These are phyloP conservation scores for Leccinum obscurum DNA, from an alignment of 768 basidiomycete genomes.

Conservation along the genomic window DNA sequence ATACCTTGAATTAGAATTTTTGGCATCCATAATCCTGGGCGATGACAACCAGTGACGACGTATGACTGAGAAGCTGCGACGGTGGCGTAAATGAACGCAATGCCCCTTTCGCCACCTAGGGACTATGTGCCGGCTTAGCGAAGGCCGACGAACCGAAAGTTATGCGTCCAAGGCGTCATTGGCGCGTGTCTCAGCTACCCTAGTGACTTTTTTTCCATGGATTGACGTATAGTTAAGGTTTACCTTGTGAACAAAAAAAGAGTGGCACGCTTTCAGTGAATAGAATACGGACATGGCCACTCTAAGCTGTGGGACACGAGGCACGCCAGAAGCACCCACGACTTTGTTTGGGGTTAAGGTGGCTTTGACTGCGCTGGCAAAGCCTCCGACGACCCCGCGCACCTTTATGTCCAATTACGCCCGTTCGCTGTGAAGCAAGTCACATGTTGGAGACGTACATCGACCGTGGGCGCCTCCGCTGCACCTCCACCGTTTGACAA, in stretches of 20 bases:
- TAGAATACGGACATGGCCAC: conserved; percentile 3
- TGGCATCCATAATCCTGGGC: conserved; percentile 14
- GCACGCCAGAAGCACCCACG: conserved; percentile 29
- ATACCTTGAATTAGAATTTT: conserved; percentile 39
- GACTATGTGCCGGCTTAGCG: conserved; percentile 17
- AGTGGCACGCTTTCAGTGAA: conserved; percentile 7
- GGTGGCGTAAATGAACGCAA: conserved; percentile 18
- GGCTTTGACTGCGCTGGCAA: conserved; percentile 7
- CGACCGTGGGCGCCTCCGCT: not conserved
- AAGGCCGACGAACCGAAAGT: conserved; percentile 13
- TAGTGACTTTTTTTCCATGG: conserved; percentile 18
- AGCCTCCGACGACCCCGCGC: not conserved
- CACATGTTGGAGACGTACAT: not conserved
- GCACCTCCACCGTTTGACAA: not conserved
- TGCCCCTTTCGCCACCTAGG: conserved; percentile 25
- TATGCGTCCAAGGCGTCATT: conserved; percentile 14
- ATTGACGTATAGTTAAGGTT: conserved; percentile 23
- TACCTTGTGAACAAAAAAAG: conserved; percentile 11
- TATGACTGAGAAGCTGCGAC: conserved; percentile 1
- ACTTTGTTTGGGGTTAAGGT: conserved; percentile 27
- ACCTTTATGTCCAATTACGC: conserved; percentile 2
- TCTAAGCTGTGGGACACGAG: conserved; percentile 23
- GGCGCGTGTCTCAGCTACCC: conserved; percentile 19
- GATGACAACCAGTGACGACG: not conserved
- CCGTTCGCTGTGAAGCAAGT: not conserved